Evolutionary conservation across 2,329 filamentous ascomycete genomes (phyloP).

Genomic region (Cytospora piceae): DNA sequence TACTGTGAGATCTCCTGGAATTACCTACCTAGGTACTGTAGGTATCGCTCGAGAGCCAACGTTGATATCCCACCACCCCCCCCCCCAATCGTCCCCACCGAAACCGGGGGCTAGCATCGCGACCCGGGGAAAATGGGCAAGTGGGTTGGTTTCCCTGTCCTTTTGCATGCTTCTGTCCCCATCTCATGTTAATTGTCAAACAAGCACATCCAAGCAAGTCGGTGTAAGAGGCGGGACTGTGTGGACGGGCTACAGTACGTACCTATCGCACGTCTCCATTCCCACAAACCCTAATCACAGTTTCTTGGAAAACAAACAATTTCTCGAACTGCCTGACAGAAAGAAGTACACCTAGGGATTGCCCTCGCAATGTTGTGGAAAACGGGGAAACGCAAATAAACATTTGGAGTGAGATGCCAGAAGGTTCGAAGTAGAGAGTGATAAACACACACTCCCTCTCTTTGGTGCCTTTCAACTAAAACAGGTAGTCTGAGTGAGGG

Average conservation of each 20-base stretch:
- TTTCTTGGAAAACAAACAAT: neutral
- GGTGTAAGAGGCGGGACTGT: conserved; percentile 16
- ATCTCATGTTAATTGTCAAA: conserved; percentile 7
- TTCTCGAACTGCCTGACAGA: too few species aligned
- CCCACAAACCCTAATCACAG: conserved; percentile 17
- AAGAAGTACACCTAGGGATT: neutral
- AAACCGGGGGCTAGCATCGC: conserved; percentile 8
- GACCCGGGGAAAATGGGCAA: conserved; percentile 19
- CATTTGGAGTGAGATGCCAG: conserved; percentile 8
- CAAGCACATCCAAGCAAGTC: conserved; percentile 9
- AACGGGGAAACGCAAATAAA: neutral
- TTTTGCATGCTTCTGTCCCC: conserved; percentile 9
- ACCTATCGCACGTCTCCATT: conserved; percentile 5
- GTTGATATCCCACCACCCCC: neutral
- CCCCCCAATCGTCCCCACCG: conserved; percentile 10
- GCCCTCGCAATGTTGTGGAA: too few species aligned
- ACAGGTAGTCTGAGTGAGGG: neutral
- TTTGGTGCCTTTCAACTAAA: too few species aligned
- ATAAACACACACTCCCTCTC: neutral
- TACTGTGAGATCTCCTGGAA: neutral
- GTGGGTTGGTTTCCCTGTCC: conserved; percentile 8
- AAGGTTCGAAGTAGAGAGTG: conserved; percentile 8
- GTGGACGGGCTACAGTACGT: conserved; percentile 1
- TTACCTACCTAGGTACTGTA: neutral
- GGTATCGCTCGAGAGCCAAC: neutral